Evolutionary conservation across 2,329 filamentous ascomycete species (phyloP), one percentile per base, ranked within the genome.

Genomic region (Arthrobotrys musiformis): DNA sequence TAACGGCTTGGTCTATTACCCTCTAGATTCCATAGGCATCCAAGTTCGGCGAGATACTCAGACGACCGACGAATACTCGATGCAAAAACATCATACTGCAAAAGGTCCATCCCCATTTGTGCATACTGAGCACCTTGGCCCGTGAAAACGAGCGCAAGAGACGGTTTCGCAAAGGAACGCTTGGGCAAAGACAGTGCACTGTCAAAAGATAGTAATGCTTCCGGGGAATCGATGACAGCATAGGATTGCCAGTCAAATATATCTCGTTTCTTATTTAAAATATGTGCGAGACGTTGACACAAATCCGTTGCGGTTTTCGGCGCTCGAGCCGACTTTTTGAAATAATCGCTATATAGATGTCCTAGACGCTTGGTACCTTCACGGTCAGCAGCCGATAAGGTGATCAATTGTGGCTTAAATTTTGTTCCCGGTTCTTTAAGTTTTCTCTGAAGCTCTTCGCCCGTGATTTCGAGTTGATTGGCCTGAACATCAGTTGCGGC

Each of bases 81-180:
- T 13, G 48, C 44, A n/a, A 72, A 72, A n/a, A 48, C 35, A 13
- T 61, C 48, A 17, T 58, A 72, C 8, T 17, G 5, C 58, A 72
- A 35, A 15, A 72, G 81, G 70, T 84, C 83, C 0, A 80, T 80
- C 2, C 83, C 84, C 85, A 86, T 86, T 0, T 80, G 81, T 40
- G 81, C 79, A 82, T 84, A 86, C 62, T 86, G 85, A 0, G 85
- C 84, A 1, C 85, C 85, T 70, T 86, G 85, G 1, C 85, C 85
- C 0, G 84, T 86, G 79, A 86, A 86, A 28, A 85, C 67, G 24
- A 62, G 33, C 2, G 67, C 67, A 35, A 70, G 44, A n/a, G 13
- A 11, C 1, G 67, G 67, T 3, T 48, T 52, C 15, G 28, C 42
- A 15, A 24, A 40, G 0, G 66, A 17, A 17, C 66, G 66, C n/a